Conservation (phyloP, 768 basidiomycete genomes). For the Amanita polypyramis region DNA sequence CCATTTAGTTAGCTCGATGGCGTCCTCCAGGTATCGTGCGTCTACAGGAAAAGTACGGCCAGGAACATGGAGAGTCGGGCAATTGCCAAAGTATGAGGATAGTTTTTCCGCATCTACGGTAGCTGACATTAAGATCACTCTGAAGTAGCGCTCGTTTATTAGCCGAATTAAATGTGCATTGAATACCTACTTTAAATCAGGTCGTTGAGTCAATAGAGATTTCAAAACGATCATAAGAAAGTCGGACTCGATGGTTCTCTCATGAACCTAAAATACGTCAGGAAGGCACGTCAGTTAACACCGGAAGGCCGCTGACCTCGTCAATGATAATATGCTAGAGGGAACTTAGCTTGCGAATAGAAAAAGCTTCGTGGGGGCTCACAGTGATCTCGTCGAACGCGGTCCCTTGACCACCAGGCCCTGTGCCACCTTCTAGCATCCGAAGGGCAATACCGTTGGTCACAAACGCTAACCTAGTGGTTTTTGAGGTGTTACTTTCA, state of each 20-base stretch:
- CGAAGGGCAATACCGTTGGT: slow-evolving; percentile 93
- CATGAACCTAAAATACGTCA: slow-evolving; percentile 57
- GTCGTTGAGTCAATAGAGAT: slow-evolving; percentile 61
- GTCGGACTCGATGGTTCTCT: slow-evolving; percentile 94
- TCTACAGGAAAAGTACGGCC: slow-evolving; percentile 94
- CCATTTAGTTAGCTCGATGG: slow-evolving; percentile 75
- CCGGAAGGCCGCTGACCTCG: slow-evolving; percentile 41
- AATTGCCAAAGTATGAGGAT: slow-evolving; percentile 78
- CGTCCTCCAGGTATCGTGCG: slow-evolving; percentile 81
- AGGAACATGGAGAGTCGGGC: slow-evolving; percentile 79
- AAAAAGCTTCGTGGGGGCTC: slow-evolving; percentile 15
- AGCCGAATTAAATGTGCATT: neutral
- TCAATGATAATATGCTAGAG: slow-evolving; percentile 90
- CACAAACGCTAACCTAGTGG: slow-evolving; percentile 74
- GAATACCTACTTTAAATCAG: slow-evolving; percentile 66
- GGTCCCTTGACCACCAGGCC: slow-evolving; percentile 56
- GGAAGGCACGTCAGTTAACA: neutral
- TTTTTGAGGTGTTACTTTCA: slow-evolving; percentile 75
- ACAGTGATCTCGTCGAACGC: slow-evolving; percentile 96
- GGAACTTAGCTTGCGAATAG: slow-evolving; percentile 3
- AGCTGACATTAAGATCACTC: slow-evolving; percentile 94
- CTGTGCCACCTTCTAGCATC: slow-evolving; percentile 87
- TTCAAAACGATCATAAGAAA: slow-evolving; percentile 93
- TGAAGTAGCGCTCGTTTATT: slow-evolving; percentile 18
- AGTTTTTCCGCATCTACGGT: slow-evolving; percentile 90